A percentile compares a stretch with the other conserved stretches of the same genome.
Conservation (phyloP, 2,329 filamentous ascomycete species). For the Thyridium curvatum region DNA sequence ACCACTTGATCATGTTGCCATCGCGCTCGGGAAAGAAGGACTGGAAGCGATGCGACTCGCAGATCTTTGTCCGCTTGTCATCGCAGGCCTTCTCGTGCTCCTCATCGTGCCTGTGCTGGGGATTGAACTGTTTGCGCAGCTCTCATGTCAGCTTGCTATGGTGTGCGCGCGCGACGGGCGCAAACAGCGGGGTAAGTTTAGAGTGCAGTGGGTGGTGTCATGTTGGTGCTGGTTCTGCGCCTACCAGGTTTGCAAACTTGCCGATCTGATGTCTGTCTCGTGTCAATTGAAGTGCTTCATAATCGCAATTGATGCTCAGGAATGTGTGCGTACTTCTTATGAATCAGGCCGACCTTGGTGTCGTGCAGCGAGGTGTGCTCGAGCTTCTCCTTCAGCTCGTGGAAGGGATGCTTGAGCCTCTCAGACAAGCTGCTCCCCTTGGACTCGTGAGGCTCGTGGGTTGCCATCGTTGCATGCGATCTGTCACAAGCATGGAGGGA, state of each 20-base stretch:
- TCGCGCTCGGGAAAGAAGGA: slow-evolving; percentile 86
- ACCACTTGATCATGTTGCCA: slow-evolving; percentile 90
- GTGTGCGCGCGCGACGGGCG: too few species aligned
- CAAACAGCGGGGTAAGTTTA: background rate
- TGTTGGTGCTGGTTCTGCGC: too few species aligned
- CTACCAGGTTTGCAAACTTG: slow-evolving; percentile 56
- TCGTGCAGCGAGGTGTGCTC: slow-evolving; percentile 48
- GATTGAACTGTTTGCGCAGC: slow-evolving; percentile 56
- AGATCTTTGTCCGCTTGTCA: slow-evolving; percentile 66
- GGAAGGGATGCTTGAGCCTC: slow-evolving; percentile 43
- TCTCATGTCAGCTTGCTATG: slow-evolving; percentile 4
- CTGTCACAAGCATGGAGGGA: too few species aligned
- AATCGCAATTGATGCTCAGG: background rate
- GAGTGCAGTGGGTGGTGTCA: slow-evolving; percentile 1
- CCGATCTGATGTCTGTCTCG: slow-evolving; percentile 47
- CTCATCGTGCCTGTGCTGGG: slow-evolving; percentile 89
- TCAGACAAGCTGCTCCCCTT: slow-evolving; percentile 24
- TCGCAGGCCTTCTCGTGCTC: slow-evolving; percentile 83
- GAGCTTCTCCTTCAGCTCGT: slow-evolving; percentile 45
- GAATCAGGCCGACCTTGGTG: slow-evolving; percentile 48
- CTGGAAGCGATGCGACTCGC: slow-evolving; percentile 73
- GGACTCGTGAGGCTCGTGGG: too few species aligned
- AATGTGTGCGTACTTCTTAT: slow-evolving; percentile 46
- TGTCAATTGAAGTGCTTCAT: slow-evolving; percentile 1
- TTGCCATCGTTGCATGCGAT: too few species aligned